phyloP scores from a whole-genome alignment of 768 basidiomycete species.

The Paxillus involutus region DNA sequence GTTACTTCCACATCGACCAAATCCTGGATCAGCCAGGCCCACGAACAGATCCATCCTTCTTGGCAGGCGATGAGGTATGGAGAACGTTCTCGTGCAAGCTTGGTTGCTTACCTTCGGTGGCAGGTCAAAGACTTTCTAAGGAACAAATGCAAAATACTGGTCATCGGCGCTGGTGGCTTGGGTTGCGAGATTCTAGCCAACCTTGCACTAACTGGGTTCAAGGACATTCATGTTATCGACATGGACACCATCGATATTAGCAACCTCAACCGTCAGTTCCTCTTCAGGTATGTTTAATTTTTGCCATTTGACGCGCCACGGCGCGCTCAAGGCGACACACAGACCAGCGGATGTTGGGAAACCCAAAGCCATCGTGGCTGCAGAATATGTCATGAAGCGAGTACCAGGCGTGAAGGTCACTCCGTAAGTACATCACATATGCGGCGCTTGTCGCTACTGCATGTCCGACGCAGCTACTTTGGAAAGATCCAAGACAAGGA shows the following conservation, averaged over 20 bases:
- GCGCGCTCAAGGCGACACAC: conserved; percentile 1
- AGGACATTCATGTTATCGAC: conserved; percentile 98
- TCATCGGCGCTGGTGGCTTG: conserved; percentile 96
- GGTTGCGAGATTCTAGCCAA: conserved; percentile 98
- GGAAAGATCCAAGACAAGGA: conserved; percentile 99
- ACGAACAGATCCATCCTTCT: conserved; percentile 81
- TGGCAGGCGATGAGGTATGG: conserved; percentile 76
- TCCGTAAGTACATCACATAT: conserved; percentile 59
- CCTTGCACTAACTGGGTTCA: conserved; percentile 94
- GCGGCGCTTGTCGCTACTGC: conserved; percentile 1
- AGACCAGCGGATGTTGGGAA: conserved; percentile 91
- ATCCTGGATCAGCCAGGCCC: conserved; percentile 86
- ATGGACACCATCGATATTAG: conserved; percentile 99
- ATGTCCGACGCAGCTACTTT: conserved; percentile 63
- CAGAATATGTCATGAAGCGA: conserved; percentile 95
- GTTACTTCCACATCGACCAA: conserved; percentile 85
- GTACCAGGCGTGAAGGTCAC: conserved; percentile 97
- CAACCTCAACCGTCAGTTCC: conserved; percentile 96
- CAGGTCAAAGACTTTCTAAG: conserved; percentile 89
- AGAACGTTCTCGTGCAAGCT: background rate
- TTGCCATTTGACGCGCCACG: background rate
- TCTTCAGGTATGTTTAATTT: conserved; percentile 71
- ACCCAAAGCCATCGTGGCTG: conserved; percentile 91
- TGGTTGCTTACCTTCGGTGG: background rate
- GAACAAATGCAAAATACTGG: conserved; percentile 85